These are phyloP conservation scores for Phytopythium delawarense DNA, from an alignment of 352 stramenopile species.

Conservation along the genomic window DNA sequence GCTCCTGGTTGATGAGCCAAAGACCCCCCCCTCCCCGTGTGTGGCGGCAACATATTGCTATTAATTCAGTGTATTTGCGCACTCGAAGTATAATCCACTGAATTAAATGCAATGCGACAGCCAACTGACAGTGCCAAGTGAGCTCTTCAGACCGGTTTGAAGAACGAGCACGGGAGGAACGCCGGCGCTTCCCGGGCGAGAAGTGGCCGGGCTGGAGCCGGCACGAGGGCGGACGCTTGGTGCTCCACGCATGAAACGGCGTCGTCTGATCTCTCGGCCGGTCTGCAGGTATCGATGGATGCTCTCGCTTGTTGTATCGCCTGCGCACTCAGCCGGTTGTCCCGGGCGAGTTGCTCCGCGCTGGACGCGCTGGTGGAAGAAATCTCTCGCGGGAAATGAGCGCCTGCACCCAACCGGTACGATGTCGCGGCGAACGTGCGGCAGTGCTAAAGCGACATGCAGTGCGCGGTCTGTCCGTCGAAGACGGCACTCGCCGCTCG, in stretches of 20 bases:
- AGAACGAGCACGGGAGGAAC: background rate
- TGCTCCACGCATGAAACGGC: background rate
- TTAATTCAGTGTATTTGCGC: too few species aligned
- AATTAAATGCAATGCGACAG: too few species aligned
- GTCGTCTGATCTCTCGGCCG: background rate
- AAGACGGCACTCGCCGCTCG: background rate
- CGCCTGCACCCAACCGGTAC: background rate
- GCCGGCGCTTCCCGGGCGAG: background rate
- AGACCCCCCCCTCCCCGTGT: too few species aligned
- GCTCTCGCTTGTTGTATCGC: background rate
- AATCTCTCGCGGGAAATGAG: constrained; percentile 4
- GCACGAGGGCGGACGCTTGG: background rate
- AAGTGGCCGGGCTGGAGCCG: background rate
- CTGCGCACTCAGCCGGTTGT: background rate
- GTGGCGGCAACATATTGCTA: too few species aligned
- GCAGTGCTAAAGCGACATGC: background rate
- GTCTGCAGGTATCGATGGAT: background rate
- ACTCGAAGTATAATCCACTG: too few species aligned
- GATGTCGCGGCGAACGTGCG: background rate
- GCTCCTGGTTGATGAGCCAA: too few species aligned
- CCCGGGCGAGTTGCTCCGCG: background rate
- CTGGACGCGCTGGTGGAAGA: background rate
- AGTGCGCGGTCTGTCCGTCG: background rate
- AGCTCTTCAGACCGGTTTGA: background rate
- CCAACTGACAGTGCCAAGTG: background rate